phyloP scores from a whole-genome alignment of 768 basidiomycete genomes.

The Mycena belliarum region DNA sequence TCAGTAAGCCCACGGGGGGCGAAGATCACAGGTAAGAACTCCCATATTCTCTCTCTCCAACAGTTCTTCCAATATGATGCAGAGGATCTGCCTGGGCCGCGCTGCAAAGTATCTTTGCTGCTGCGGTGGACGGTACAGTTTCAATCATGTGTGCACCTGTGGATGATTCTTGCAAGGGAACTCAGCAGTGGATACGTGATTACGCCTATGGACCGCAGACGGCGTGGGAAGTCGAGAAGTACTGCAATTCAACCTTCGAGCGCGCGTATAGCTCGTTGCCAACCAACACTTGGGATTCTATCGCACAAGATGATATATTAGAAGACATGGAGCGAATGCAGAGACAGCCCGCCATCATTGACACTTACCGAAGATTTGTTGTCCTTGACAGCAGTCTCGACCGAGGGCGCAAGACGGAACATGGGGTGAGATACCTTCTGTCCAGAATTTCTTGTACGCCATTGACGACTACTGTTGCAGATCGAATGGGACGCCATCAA shows the following conservation, averaged over 20 bases:
- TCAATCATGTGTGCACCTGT: not conserved
- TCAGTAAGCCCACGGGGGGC: not conserved
- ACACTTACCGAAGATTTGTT: conserved; percentile 3
- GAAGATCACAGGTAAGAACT: not conserved
- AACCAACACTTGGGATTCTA: not conserved
- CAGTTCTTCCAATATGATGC: not conserved
- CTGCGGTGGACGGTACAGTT: not conserved
- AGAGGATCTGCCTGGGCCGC: not conserved
- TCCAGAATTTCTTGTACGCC: not conserved
- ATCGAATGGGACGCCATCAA: not conserved
- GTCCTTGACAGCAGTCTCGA: not conserved
- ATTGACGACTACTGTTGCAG: not conserved
- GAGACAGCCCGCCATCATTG: not conserved
- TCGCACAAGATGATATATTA: not conserved
- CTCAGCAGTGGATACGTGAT: not conserved
- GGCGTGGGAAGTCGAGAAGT: not conserved
- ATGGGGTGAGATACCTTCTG: not conserved
- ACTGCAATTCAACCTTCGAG: not conserved
- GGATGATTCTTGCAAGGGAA: not conserved
- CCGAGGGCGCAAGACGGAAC: not conserved
- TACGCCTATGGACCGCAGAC: not conserved
- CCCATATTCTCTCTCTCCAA: not conserved
- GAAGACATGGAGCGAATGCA: conserved; percentile 10
- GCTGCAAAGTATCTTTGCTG: not conserved
- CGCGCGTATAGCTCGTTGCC: not conserved